Conservation (phyloP, 768 basidiomycete species). For the Infundibulicybe gibba region DNA sequence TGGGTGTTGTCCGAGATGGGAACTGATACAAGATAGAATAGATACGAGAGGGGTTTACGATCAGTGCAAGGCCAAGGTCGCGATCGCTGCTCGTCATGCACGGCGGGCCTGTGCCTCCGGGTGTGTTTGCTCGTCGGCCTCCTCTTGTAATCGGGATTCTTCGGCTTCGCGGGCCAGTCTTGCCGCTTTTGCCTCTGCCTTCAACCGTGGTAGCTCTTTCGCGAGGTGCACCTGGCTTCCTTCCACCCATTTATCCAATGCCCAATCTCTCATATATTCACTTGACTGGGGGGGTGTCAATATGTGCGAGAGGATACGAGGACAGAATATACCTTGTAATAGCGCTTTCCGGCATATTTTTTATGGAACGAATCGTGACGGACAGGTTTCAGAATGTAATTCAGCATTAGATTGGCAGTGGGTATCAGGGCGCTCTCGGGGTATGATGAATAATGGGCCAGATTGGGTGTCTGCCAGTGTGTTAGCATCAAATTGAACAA, state of each 20-base stretch:
- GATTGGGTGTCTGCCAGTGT: conserved; percentile 62
- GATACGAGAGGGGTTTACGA: too few relatives aligned
- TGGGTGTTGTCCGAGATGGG: too few relatives aligned
- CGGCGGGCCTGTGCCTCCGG: conserved; percentile 2
- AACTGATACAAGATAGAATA: too few relatives aligned
- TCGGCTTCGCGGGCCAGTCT: conserved; percentile 33
- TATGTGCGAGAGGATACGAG: not conserved
- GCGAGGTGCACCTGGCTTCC: conserved; percentile 52
- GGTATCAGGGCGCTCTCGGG: conserved; percentile 80
- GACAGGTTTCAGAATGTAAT: conserved; percentile 80
- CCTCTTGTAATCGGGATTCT: conserved; percentile 17
- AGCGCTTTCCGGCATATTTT: conserved; percentile 91
- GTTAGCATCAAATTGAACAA: not conserved
- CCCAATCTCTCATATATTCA: conserved; percentile 84
- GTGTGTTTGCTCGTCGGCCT: conserved; percentile 2
- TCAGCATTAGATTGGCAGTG: conserved; percentile 89
- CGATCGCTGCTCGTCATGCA: too few relatives aligned
- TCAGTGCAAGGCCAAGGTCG: too few relatives aligned
- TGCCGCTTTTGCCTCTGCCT: conserved; percentile 38
- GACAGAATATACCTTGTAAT: conserved; percentile 62
- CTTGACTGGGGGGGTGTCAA: conserved; percentile 53
- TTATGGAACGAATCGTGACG: conserved; percentile 85
- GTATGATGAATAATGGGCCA: conserved; percentile 95
- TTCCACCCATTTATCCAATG: conserved; percentile 70
- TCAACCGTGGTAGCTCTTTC: conserved; percentile 56